Evolutionary conservation across 345 rosid species (phyloP).

Genomic region (Brassica juncea): DNA sequence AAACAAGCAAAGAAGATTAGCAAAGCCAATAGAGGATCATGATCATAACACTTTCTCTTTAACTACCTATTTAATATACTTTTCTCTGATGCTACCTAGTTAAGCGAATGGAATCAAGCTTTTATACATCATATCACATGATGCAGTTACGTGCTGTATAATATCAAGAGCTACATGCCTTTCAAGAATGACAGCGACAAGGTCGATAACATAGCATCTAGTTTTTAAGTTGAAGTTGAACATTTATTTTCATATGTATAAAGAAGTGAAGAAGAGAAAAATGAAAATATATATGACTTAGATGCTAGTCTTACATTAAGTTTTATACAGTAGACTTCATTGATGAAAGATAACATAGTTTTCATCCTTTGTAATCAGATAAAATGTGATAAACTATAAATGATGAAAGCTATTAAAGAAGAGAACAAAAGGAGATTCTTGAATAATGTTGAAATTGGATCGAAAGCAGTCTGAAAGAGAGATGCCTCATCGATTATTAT

Average conservation of each 20-base stretch:
- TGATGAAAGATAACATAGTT: not conserved
- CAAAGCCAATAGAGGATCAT: slow-evolving; percentile 41
- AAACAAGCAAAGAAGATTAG: slow-evolving; percentile 55
- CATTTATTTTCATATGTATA: not conserved
- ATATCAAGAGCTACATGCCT: slow-evolving; percentile 19
- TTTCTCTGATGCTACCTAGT: not conserved
- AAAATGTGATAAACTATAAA: slow-evolving; percentile 10
- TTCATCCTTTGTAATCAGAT: not conserved
- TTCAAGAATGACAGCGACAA: slow-evolving; percentile 8
- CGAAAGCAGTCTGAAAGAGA: slow-evolving; percentile 49
- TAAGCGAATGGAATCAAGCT: slow-evolving; percentile 21
- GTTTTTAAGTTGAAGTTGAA: not conserved
- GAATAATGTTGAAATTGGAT: slow-evolving; percentile 59
- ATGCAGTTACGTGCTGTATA: slow-evolving; percentile 27
- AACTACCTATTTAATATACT: slow-evolving; percentile 48
- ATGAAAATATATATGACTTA: not conserved
- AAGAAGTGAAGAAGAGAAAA: not conserved
- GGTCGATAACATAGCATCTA: slow-evolving; percentile 6
- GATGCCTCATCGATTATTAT: slow-evolving; percentile 64
- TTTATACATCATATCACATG: slow-evolving; percentile 23
- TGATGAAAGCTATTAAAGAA: slow-evolving; percentile 32
- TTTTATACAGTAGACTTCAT: not conserved
- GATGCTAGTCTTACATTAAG: not conserved
- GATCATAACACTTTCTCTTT: slow-evolving; percentile 56
- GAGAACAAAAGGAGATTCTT: slow-evolving; percentile 68